Evolutionary conservation across 352 stramenopile genomes (phyloP).

Genomic region (Phytophthora multivora): DNA sequence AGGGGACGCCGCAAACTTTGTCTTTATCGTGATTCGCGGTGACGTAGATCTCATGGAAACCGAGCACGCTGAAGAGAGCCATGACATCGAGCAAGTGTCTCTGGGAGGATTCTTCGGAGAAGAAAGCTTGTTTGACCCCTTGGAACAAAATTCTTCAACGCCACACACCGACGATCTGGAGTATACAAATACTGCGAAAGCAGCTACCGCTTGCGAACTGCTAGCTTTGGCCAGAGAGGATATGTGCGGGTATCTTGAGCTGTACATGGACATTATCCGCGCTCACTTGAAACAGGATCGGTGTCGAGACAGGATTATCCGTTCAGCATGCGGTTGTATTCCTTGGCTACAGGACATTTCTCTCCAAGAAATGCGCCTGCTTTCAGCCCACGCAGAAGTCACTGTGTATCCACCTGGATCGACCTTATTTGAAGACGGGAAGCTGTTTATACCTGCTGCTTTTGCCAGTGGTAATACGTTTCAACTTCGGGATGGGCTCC

Average conservation of each 20-base stretch:
- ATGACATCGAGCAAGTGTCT: constrained; percentile 38
- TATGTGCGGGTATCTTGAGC: constrained; percentile 59
- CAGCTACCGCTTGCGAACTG: constrained; percentile 37
- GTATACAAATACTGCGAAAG: constrained; percentile 58
- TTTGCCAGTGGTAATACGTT: constrained; percentile 7
- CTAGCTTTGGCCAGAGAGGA: constrained; percentile 61
- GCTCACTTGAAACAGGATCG: constrained; percentile 61
- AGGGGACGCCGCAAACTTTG: constrained; percentile 58
- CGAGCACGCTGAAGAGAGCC: background rate
- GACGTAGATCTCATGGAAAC: constrained; percentile 41
- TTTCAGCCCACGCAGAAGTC: constrained; percentile 49
- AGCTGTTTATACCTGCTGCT: constrained; percentile 18
- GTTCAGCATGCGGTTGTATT: constrained; percentile 43
- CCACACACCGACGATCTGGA: constrained; percentile 29
- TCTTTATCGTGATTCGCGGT: constrained; percentile 69
- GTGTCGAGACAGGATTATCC: constrained; percentile 52
- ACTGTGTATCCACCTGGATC: constrained; percentile 49
- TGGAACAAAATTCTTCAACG: background rate
- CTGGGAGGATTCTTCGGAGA: constrained; percentile 69
- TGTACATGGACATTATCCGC: constrained; percentile 73
- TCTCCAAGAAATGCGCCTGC: constrained; percentile 60
- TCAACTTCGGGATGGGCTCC: constrained; percentile 33
- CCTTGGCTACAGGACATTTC: constrained; percentile 47
- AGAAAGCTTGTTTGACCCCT: constrained; percentile 39
- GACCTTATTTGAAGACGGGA: constrained; percentile 50